Evolutionary conservation across 257 asterid genomes (phyloP), one percentile per base, ranked within the genome.

Genomic region (Rubia yunnanensis): DNA sequence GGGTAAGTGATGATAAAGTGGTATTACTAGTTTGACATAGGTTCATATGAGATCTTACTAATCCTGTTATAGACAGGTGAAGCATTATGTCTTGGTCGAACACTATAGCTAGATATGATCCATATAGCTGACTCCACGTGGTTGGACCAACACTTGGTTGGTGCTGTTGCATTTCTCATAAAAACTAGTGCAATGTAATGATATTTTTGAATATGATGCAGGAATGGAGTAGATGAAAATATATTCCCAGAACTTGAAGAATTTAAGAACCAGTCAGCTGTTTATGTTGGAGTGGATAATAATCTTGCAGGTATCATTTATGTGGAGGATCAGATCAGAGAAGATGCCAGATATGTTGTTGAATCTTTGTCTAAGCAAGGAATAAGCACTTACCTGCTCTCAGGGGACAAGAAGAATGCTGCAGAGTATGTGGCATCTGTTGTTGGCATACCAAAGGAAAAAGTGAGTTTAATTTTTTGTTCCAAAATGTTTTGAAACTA

Each of bases 311-410:
- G 99, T 67, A 78, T 88, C 41, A 85, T 94, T 64, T 90, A 88
- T 75, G 92, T 94, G 46, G 97, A 94, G 84, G 99, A 94, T 85
- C 95, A 88, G 81, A 85, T 94, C 69, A 84, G 99, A 80, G 99
- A 94, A 79, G 99, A 94, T 79, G 97, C 99, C 60, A 76, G 64
- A 67, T 85, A 76, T 67, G 97, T 94, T 56, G 70, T 94, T 48
- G 83, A 88, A 75, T 94, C 95, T 58, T 76, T 94, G 81, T 82
- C 85, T 65, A 81, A 70, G 57, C 90, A 83, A 81, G 99, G 99
- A 70, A 87, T 94, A 60, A 78, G 22, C 58, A 83, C 96, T 57
- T 90, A 88, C 69, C 85, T 94, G 76, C 92, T 94, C 53, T 94
- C 99, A 62, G 99, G 99, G 56, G 99, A 94, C 86, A 94, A 90